These are phyloP conservation scores for Phylloporus sp. DNA, from an alignment of 768 basidiomycete genomes.

Conservation along the genomic window DNA sequence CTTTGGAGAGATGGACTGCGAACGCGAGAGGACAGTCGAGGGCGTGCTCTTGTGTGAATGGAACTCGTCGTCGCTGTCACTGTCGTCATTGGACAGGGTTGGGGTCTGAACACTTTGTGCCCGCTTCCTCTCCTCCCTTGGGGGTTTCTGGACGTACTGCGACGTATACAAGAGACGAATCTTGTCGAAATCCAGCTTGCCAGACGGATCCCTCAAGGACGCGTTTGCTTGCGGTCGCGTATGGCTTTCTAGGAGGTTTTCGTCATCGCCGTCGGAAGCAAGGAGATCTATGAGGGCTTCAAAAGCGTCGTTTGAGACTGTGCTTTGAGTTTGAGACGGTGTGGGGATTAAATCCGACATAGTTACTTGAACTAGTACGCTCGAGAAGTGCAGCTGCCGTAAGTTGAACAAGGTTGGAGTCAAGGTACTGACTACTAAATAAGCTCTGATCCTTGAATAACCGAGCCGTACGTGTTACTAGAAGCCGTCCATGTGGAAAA, in stretches of 20 bases:
- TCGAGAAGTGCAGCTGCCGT: neutral
- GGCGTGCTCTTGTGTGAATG: constrained; percentile 4
- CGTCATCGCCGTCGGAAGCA: constrained; percentile 24
- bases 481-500: too few species aligned
- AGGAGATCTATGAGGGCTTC: constrained; percentile 30
- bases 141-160: constrained; percentile 6
- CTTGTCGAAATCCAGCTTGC: constrained; percentile 31
- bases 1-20: constrained; percentile 15
- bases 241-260: neutral
- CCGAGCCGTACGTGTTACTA: too few species aligned
- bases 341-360: constrained; percentile 26
- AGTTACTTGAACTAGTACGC: neutral
- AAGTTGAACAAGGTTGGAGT: too few species aligned
- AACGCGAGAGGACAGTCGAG: constrained; percentile 8
- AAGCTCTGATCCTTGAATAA: too few species aligned
- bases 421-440: too few species aligned
- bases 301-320: constrained; percentile 20
- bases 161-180: constrained; percentile 26
- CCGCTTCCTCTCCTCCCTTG: neutral
- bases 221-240: constrained; percentile 1
- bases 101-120: neutral
- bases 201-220: constrained; percentile 24
- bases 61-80: constrained; percentile 18
- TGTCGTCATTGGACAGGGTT: constrained; percentile 1
- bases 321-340: constrained; percentile 17